Percentiles rank a stretch among this genome's conserved stretches.
Conservation (phyloP, 1,284 basidiomycete species). For the Cryptococcus amylolentus region DNA sequence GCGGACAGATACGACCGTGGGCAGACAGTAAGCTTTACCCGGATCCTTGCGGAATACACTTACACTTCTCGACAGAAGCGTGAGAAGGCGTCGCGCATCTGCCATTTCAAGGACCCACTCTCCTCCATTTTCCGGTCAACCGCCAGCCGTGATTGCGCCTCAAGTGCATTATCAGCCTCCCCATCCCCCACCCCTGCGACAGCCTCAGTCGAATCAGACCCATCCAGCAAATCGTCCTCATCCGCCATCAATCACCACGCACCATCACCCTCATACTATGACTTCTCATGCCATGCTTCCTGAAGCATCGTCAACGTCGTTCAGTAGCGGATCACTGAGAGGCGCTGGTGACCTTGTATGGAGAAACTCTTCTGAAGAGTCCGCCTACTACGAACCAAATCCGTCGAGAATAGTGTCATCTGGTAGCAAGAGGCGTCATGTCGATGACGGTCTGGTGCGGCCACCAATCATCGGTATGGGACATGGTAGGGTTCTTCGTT, state of each 20-base stretch:
- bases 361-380: background rate
- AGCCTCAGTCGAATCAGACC: too few species aligned
- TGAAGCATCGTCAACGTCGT: background rate
- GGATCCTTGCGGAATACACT: background rate
- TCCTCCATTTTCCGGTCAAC: background rate
- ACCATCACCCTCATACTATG: background rate
- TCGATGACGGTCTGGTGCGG: slow-evolving; percentile 12
- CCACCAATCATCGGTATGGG: background rate
- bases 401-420: background rate
- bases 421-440: slow-evolving; percentile 8
- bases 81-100: slow-evolving; percentile 10
- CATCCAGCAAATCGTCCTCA: too few species aligned
- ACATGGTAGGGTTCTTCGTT: background rate
- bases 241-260: too few species aligned
- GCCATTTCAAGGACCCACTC: background rate
- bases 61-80: slow-evolving; percentile 1
- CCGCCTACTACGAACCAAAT: too few species aligned
- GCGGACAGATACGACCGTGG: slow-evolving; percentile 40
- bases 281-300: background rate
- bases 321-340: background rate
- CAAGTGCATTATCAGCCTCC: background rate
- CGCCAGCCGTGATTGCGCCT: too few species aligned
- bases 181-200: background rate
- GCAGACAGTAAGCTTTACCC: slow-evolving; percentile 31
- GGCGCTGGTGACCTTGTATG: background rate